These are phyloP conservation scores for Chrysopogon serrulatus DNA, from an alignment of 176 grass and related monocot genomes.

Conservation along the genomic window DNA sequence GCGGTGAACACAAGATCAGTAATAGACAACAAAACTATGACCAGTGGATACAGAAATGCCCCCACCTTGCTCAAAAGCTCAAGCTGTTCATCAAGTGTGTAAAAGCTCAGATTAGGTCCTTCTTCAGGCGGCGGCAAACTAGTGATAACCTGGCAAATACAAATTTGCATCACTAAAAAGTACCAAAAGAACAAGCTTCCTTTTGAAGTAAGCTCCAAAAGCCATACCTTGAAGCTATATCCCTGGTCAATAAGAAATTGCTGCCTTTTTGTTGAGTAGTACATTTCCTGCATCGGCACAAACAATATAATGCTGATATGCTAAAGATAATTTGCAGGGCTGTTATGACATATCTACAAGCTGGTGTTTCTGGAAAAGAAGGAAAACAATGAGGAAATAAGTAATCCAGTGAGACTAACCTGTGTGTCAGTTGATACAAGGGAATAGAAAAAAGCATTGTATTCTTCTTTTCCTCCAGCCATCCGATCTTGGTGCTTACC, in stretches of 20 bases:
- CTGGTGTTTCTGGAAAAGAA: not conserved
- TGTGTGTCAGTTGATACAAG: slow-evolving; percentile 99
- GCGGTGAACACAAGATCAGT: not conserved
- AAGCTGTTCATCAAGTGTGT: slow-evolving; percentile 80
- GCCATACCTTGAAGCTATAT: slow-evolving; percentile 94
- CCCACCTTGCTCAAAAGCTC: slow-evolving; percentile 68
- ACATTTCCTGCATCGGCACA: slow-evolving; percentile 74
- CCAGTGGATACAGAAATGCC: slow-evolving; percentile 1
- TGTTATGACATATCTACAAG: not conserved
- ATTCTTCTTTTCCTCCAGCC: slow-evolving; percentile 99
- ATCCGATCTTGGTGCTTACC: slow-evolving; percentile 94
- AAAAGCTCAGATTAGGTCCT: slow-evolving; percentile 59
- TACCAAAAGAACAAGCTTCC: not conserved
- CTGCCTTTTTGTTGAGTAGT: slow-evolving; percentile 98
- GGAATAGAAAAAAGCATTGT: slow-evolving; percentile 99
- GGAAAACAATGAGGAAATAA: slow-evolving; percentile 3
- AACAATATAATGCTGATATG: slow-evolving; percentile 10
- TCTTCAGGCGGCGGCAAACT: slow-evolving; percentile 81
- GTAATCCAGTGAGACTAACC: slow-evolving; percentile 21
- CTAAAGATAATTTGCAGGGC: not conserved
- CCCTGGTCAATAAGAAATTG: slow-evolving; percentile 98
- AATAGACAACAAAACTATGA: not conserved
- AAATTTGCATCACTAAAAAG: slow-evolving; percentile 11
- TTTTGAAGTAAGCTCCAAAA: not conserved
- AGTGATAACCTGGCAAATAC: slow-evolving; percentile 73